Base-by-base conservation (phyloP, 345 rosid genomes). In the Heritiera littoralis region DNA sequence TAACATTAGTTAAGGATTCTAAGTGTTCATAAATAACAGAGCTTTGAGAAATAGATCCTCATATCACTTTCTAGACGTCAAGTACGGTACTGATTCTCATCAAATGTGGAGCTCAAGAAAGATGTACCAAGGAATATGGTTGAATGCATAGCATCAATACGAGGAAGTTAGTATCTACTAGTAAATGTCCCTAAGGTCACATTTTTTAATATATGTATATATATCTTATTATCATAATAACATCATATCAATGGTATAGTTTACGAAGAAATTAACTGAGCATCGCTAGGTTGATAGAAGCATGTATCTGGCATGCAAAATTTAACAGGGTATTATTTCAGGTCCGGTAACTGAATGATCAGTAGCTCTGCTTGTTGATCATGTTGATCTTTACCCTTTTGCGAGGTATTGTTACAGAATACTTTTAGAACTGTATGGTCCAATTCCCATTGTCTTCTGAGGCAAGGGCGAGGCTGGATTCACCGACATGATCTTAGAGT, bases 351-450 rank as follows among this genome's bases (percentile, higher is more conserved):
- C 61, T n/a, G 18, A 51, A 49, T 49, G 38, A 35, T 35, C 38
- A 60, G 66, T 40, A 66, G 49, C 28, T n/a, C 71, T 20, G 28
- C 71, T 66, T 66, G 71, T 66, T 40, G 71, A 41, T 66, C 71
- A 66, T 66, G 48, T 66, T 66, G 71, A 41, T 2, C 71, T 40
- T 66, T 66, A 66, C 14, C 30, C 71, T 66, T 35, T 66, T 40
- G 2, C 28, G 41, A 66, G 71, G 71, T 66, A 66, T 18, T 49
- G 30, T 41, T 20, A 18, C 30, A 28, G 28, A 3, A 17, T 4
- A 41, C 7, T 66, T 17, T 63, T 0, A 12, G 1, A 32, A 35
- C 68, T 0, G 40, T 6, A 13, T 0, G 68, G n/a, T 64, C 45
- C 15, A 3, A 67, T 41, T 43, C 72, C 15, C 72, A 67, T n/a